Conservation (phyloP, 805 yeast genomes). For the Candida chilensis region DNA sequence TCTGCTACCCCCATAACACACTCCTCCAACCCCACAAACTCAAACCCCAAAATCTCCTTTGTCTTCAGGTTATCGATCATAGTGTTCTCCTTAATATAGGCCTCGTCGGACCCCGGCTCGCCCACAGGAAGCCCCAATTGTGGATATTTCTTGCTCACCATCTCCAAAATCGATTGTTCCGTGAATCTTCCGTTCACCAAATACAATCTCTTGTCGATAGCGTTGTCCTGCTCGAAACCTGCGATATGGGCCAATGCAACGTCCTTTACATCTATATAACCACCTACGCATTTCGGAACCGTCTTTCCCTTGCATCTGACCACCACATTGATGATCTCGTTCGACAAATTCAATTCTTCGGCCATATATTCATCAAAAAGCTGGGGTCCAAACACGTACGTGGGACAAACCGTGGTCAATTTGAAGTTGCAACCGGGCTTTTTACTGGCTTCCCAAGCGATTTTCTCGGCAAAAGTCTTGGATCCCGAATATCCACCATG, state of each 20-base stretch:
- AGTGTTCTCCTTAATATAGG: no score
- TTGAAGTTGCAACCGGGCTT: conserved; percentile 25
- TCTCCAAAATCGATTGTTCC: conserved; percentile 17
- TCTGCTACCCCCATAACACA: no score
- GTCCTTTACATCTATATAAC: conserved; percentile 49
- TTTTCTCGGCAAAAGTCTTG: conserved; percentile 46
- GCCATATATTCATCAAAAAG: conserved; percentile 27
- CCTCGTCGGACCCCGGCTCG: conserved; percentile 18
- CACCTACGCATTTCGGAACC: no score
- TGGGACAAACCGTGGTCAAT: conserved; percentile 31
- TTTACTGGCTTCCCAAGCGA: conserved; percentile 25
- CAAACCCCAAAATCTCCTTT: conserved; percentile 20
- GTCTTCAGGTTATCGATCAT: conserved; percentile 6
- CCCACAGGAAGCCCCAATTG: conserved; percentile 26
- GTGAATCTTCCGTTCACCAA: conserved; percentile 10
- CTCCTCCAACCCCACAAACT: conserved; percentile 26
- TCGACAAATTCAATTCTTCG: no score
- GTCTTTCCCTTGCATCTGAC: no score
- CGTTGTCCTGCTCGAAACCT: conserved; percentile 32
- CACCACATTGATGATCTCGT: no score
- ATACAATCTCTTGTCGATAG: conserved; percentile 21
- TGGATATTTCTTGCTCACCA: conserved; percentile 19
- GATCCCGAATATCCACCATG: conserved; percentile 28
- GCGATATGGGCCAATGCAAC: conserved; percentile 48
- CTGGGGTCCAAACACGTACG: conserved; percentile 43